Percentiles rank a stretch among this genome's conserved stretches.
phyloP scores from a whole-genome alignment of 176 grass and related monocot species.

The Chrysopogon serrulatus region DNA sequence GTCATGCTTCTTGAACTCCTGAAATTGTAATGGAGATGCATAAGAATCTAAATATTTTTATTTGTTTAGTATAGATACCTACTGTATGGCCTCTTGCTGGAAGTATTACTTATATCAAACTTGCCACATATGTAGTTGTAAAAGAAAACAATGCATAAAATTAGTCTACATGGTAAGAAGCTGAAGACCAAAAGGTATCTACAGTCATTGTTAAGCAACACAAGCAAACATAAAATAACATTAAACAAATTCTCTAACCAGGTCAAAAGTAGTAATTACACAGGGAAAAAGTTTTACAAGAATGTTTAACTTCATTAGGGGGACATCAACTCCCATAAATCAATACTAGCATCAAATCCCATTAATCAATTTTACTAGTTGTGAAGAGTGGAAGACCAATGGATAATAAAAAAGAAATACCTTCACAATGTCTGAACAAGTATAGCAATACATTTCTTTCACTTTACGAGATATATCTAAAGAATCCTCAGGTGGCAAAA shows the following conservation, averaged over 20 bases:
- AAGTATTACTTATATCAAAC: constrained; percentile 8
- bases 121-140: constrained; percentile 7
- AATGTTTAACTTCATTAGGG: not conserved
- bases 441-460: constrained; percentile 95
- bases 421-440: constrained; percentile 94
- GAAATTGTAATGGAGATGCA: constrained; percentile 26
- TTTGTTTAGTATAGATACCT: not conserved
- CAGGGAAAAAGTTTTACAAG: not conserved
- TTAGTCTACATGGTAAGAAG: constrained; percentile 1
- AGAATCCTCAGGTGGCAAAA: constrained; percentile 89
- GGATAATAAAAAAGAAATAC: constrained; percentile 35
- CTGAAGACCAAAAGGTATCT: not conserved
- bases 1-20: constrained; percentile 95
- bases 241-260: not conserved
- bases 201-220: not conserved
- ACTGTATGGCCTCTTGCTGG: not conserved
- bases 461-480: constrained; percentile 85
- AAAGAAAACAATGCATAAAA: not conserved
- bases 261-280: not conserved
- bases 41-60: not conserved
- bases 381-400: constrained; percentile 1
- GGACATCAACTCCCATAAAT: not conserved
- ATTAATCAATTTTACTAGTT: not conserved
- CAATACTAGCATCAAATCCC: no score
- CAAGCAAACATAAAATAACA: constrained; percentile 14